phyloP scores from a whole-genome alignment of 73 alveolate genomes.

The Paramecium bursaria region DNA sequence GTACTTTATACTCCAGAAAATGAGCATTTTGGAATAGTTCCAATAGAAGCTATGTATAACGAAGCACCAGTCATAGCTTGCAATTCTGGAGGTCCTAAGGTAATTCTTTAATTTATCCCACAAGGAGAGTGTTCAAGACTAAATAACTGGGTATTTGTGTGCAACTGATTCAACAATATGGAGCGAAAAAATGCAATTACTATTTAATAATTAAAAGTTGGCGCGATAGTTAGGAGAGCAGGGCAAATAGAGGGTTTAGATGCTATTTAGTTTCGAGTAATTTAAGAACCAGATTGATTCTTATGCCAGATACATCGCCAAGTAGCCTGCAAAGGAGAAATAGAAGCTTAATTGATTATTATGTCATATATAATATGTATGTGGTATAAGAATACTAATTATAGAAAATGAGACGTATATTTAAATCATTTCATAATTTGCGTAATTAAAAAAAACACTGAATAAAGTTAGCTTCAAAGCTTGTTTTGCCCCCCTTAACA shows the following conservation, averaged over 20 bases:
- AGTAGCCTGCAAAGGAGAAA: neutral
- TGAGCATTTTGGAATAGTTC: conserved; percentile 99
- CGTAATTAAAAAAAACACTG: no score
- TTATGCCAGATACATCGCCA: neutral
- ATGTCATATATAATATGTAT: no score
- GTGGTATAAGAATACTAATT: no score
- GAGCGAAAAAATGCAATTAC: conserved; percentile 64
- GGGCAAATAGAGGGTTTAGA: conserved; percentile 67
- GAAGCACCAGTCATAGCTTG: conserved; percentile 96
- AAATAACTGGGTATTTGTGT: conserved; percentile 91
- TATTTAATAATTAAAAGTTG: conserved; percentile 17
- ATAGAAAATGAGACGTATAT: no score
- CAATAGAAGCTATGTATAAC: conserved; percentile 97
- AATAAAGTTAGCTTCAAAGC: no score
- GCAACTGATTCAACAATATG: conserved; percentile 66
- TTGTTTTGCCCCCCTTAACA: no score
- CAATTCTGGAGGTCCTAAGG: conserved; percentile 97
- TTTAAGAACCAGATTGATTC: conserved; percentile 33
- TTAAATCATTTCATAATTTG: no score
- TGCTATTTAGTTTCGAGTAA: conserved; percentile 55
- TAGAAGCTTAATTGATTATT: neutral
- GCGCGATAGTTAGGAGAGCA: conserved; percentile 59
- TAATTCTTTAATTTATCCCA: neutral
- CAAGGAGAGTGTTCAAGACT: conserved; percentile 91
- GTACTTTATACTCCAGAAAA: conserved; percentile 98